phyloP scores from a whole-genome alignment of 2,329 filamentous ascomycete species.

The Fusarium sp. region DNA sequence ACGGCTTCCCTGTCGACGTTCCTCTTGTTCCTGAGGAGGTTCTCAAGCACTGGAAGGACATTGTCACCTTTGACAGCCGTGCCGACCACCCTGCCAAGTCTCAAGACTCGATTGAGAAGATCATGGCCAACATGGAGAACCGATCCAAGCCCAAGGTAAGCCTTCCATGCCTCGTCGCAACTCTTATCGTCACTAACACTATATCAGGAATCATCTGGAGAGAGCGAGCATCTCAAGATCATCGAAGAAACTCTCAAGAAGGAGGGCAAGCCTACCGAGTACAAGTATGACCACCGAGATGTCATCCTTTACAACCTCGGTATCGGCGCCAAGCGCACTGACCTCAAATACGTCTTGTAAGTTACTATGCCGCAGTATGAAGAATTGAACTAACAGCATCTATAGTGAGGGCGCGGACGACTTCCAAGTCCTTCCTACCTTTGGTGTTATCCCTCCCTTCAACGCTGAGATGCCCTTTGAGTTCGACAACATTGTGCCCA shows the following conservation, averaged over 20 bases:
- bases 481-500: conserved; percentile 85
- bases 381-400: conserved; percentile 7
- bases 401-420: conserved; percentile 81
- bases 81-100: conserved; percentile 86
- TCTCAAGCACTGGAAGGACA: conserved; percentile 77
- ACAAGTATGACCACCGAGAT: conserved; percentile 86
- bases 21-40: conserved; percentile 87
- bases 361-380: conserved; percentile 29
- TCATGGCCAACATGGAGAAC: conserved; percentile 86
- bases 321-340: conserved; percentile 88
- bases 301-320: conserved; percentile 96
- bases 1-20: conserved; percentile 90
- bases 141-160: conserved; percentile 72
- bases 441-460: conserved; percentile 95
- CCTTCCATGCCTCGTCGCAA: conserved; percentile 40
- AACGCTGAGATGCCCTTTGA: conserved; percentile 82
- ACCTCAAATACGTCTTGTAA: conserved; percentile 84
- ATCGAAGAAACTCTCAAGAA: conserved; percentile 81
- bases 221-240: conserved; percentile 75
- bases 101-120: conserved; percentile 80
- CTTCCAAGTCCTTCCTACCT: conserved; percentile 96
- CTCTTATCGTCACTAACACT: conserved; percentile 34
- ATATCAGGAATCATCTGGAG: conserved; percentile 49
- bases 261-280: conserved; percentile 77
- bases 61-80: conserved; percentile 87